Evolutionary conservation across 192 early-diverging fungal genomes (phyloP), one percentile per base, ranked within the genome.

Genomic region (Entomortierella parvispora): DNA sequence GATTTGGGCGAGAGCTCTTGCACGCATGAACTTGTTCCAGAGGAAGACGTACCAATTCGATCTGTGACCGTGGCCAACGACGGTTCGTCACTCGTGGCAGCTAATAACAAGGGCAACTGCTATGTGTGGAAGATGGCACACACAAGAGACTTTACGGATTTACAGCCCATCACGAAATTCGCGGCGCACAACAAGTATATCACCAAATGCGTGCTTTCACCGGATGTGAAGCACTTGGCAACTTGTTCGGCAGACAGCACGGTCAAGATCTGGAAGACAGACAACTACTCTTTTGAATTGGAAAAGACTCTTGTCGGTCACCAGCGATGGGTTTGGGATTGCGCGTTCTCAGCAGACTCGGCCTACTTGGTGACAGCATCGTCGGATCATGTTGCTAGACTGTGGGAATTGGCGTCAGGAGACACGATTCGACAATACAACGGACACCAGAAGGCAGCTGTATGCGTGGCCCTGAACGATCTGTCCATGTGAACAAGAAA

Each of bases 251-350:
- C 95, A 12, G 95, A 96, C 64, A 88, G 87, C 31, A 93, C 95
- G 2, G 93, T 95, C 33, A 94, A 94, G 81, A 87, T 95, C 57
- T 96, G 95, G 90, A 84, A 82, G 64, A 81, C 82, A 9, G 89
- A 86, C 32, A 82, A 90, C 44, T 68, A 86, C 59, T 65, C 81
- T 31, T 93, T 93, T 57, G 82, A 86, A 18, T 81, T 93, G 43
- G 88, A 90, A 42, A 91, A 92, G 69, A 94, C 90, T 3, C 67
- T 96, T 61, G 85, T 83, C 53, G 94, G 93, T 3, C 95, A 96
- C 79, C 88, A 91, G 56, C 82, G 92, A 56, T 96, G 95, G 95
- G 95, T 95, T 2, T 96, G 95, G 95, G 95, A 96, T 78, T 93
- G 90, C 69, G 90, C 92, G 0, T 96, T 96, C 69, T 93, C 92